A percentile compares a stretch with the other conserved stretches of the same genome.
Conservation (phyloP, 1,139 yeast genomes). For the Diutina siamensis region DNA sequence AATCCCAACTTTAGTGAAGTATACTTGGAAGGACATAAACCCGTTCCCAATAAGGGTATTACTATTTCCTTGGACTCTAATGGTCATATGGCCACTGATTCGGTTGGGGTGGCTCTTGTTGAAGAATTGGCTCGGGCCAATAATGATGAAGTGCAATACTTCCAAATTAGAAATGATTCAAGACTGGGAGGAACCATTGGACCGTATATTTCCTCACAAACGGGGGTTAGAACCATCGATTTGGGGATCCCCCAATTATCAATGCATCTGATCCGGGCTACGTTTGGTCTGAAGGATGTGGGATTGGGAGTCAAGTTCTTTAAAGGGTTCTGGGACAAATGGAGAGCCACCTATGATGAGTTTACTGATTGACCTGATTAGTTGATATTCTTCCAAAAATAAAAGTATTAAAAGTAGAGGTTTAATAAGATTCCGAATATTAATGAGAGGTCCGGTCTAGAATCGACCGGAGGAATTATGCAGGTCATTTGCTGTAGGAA, state of each 20-base stretch:
- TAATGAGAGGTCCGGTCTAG: no score
- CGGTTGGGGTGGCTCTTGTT: slow-evolving; percentile 53
- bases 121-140: slow-evolving; percentile 54
- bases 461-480: no score
- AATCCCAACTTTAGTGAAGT: slow-evolving; percentile 52
- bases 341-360: slow-evolving; percentile 5
- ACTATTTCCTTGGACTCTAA: slow-evolving; percentile 64
- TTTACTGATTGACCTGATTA: neutral
- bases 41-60: slow-evolving; percentile 68
- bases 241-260: slow-evolving; percentile 69
- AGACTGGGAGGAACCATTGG: slow-evolving; percentile 79
- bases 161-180: slow-evolving; percentile 61
- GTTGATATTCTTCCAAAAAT: no score
- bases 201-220: slow-evolving; percentile 48
- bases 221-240: slow-evolving; percentile 71
- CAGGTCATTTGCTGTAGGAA: no score
- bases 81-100: slow-evolving; percentile 74
- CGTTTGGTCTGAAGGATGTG: slow-evolving; percentile 60
- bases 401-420: no score
- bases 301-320: slow-evolving; percentile 59
- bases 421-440: neutral
- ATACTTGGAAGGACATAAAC: slow-evolving; percentile 64
- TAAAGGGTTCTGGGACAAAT: slow-evolving; percentile 37
- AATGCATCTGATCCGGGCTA: slow-evolving; percentile 75
- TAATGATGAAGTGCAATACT: slow-evolving; percentile 53